These are phyloP conservation scores for Neurospora sp. DNA, from an alignment of 495 filamentous ascomycete genomes.

Conservation along the genomic window DNA sequence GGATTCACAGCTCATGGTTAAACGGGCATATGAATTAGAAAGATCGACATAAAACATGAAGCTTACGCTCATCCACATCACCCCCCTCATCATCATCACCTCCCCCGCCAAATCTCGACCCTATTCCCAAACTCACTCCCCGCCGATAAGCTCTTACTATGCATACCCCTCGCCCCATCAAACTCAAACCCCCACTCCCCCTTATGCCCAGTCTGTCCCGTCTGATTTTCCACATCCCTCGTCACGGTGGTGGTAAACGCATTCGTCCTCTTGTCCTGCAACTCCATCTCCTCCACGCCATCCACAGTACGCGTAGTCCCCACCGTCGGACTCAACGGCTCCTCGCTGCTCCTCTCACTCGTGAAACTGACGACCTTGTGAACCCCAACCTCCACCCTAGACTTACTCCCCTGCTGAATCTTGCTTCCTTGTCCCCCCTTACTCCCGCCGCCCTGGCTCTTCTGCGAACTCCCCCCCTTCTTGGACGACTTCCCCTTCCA, in stretches of 20 bases:
- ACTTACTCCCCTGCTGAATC: too few relatives aligned
- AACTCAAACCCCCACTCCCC: not conserved
- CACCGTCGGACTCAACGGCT: not conserved
- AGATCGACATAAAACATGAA: not conserved
- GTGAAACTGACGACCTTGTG: not conserved
- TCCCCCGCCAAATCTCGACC: not conserved
- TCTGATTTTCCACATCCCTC: not conserved
- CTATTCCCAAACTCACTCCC: not conserved
- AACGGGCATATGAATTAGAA: too few relatives aligned
- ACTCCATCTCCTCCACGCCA: not conserved
- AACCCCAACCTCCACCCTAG: not conserved
- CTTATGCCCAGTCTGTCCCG: not conserved
- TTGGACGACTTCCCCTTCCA: not conserved
- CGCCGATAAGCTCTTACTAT: not conserved
- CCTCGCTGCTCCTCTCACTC: not conserved
- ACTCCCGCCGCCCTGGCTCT: not conserved
- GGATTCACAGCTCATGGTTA: not conserved
- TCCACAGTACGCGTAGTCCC: not conserved
- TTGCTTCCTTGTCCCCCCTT: not conserved
- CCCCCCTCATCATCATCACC: not conserved
- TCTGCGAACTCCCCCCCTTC: not conserved
- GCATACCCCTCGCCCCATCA: not conserved
- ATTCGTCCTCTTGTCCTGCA: not conserved
- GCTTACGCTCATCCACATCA: too few relatives aligned
- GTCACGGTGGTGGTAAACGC: not conserved